Evolutionary conservation across 2,329 filamentous ascomycete species (phyloP), one percentile per base, ranked within the genome.

Genomic region (Colletotrichum tofieldiae): DNA sequence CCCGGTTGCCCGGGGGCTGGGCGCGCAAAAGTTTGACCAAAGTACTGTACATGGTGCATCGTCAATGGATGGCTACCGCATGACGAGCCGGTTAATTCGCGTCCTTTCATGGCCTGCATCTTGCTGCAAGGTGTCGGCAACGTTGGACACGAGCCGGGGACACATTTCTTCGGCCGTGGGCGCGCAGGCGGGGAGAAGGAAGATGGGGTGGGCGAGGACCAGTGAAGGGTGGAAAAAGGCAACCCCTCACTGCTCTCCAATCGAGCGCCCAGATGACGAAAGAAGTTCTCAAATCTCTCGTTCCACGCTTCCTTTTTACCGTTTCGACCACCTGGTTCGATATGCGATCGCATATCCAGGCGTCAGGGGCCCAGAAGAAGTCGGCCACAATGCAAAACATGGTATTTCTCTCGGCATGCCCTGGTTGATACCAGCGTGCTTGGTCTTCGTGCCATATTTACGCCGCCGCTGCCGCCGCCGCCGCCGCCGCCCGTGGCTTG

Each of bases 41-140:
- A 63, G 65, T 72, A 72, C 65, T 52, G 65, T 58, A 58, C 68
- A 54, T 54, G 20, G 47, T 41, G 47, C 66, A 52, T 56, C 26
- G 47, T 51, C 66, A 59, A 59, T 65, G 32, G 61, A 26, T 37
- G 14, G 52, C 37, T 52, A 45, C 35, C 35, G 37, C 61, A 65
- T 39, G 20, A 20, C 35, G 18, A 43, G 32, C 20, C 20, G 14
- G 5, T 58, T 49, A 23, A 7, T 56, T 56, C 49, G 41, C 49
- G 32, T 16, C 52, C 65, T 32, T 51, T 32, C 54, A 55, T 43
- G 20, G 56, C 41, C 64, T 56, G 56, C 63, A 43, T 56, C 63
- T 61, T 35, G 49, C 63, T 54, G 47, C 63, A 61, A 51, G 56
- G 37, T 67, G 26, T 67, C 41, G 63, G 49, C 52, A 60, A 63